Evolutionary conservation across 192 early-diverging fungal genomes (phyloP), one percentile per base, ranked within the genome.

Genomic region (Diversispora eburnea): DNA sequence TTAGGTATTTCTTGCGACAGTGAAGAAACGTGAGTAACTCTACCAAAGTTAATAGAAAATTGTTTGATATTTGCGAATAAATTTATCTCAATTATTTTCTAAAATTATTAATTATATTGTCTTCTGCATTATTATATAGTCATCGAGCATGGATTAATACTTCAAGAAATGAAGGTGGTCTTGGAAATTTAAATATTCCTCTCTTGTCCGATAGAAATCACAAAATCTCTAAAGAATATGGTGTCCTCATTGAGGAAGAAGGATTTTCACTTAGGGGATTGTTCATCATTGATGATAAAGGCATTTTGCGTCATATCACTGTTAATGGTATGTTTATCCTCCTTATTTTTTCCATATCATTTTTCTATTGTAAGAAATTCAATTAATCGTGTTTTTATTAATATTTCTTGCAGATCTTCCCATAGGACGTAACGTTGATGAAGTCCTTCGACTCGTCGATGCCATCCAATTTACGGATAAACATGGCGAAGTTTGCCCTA

Each of bases 381-480:
- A 0, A 17, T 54, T 17, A 4, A 54, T 52, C 4, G 8, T 17
- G 0, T 10, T 9, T 10, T 17, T 61, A 22, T 59, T 60, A 39
- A 2, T 60, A 25, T 15, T 62, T 42, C 33, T 25, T 4, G 22
- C 13, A 25, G 20, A 97, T 77, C 78, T 89, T 70, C 92, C 92
- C 45, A 91, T 95, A 48, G 94, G 94, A 60, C 91, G 94, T 75
- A 88, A 84, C 48, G 90, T 95, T 67, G 90, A 93, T 81, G 94
- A 96, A 85, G 84, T 87, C 48, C 77, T 97, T 68, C 91, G 96
- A 78, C 82, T 97, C 17, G 81, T 98, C 66, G 90, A 96, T 85
- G 96, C 96, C 19, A 84, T 98, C 78, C 88, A 93, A 83, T 96
- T 92, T 89, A 91, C 90, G 76, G 96, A 95, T 74, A 86, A 94